Percentiles rank a stretch among this genome's conserved stretches.
These are phyloP conservation scores for Pisolithus thermaeus DNA, from an alignment of 1,284 basidiomycete species.

Conservation along the genomic window DNA sequence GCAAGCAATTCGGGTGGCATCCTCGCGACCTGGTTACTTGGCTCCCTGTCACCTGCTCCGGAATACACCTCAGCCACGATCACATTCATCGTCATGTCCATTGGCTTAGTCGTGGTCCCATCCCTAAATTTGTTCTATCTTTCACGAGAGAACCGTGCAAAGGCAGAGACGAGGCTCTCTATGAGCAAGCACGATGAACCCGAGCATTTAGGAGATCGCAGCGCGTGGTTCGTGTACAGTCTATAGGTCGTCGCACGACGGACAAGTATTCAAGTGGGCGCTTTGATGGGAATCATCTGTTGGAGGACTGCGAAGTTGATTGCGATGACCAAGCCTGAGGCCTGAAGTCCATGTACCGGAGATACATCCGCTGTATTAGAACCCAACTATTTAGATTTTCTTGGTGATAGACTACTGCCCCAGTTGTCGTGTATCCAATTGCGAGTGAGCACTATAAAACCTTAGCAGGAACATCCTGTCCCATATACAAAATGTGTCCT, in stretches of 20 bases:
- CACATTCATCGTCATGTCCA: conserved; percentile 32
- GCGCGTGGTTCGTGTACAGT: conserved; percentile 28
- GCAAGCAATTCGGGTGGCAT: conserved; percentile 54
- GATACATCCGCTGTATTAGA: no score
- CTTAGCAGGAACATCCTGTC: no score
- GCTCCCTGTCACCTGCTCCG: conserved; percentile 37
- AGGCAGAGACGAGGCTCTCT: conserved; percentile 15
- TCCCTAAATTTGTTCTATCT: conserved; percentile 27
- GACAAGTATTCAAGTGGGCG: no score
- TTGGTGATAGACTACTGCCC: no score
- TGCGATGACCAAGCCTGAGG: no score
- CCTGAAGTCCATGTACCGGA: no score
- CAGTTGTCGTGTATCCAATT: no score
- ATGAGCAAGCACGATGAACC: conserved; percentile 15
- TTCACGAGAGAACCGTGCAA: conserved; percentile 16
- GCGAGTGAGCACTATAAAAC: no score
- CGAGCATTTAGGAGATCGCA: conserved; percentile 20
- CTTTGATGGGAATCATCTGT: no score
- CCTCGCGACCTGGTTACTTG: conserved; percentile 50
- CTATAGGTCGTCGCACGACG: conserved; percentile 8
- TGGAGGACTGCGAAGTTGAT: no score
- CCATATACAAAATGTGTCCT: no score
- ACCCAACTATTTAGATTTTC: no score
- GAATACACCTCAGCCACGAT: conserved; percentile 37
- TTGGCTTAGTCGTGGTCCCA: conserved; percentile 29